Evolutionary conservation across 2,329 filamentous ascomycete species (phyloP).

Genomic region (Parascedosporium putredinis): DNA sequence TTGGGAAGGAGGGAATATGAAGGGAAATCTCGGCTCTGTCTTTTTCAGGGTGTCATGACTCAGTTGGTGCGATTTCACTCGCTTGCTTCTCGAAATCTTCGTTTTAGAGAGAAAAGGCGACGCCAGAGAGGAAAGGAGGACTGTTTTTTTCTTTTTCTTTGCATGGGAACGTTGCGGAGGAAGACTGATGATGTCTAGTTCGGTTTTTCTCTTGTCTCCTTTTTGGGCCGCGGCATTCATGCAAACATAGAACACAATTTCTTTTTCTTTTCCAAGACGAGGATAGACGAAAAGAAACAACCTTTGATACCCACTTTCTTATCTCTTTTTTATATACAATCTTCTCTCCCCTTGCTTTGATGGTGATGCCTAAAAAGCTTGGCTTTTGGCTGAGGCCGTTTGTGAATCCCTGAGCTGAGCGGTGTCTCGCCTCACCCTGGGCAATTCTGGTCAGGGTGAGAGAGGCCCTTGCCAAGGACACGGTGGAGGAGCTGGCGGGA

Average conservation of each 20-base stretch:
- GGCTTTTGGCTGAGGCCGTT: too few relatives aligned
- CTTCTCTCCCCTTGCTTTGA: neutral
- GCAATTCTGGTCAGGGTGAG: too few relatives aligned
- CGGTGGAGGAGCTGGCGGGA: too few relatives aligned
- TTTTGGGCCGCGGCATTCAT: neutral
- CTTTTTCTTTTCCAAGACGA: neutral
- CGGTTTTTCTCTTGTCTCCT: neutral
- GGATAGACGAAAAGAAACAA: constrained; percentile 2
- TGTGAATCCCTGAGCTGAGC: too few relatives aligned
- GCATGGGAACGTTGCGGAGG: neutral
- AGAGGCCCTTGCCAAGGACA: too few relatives aligned
- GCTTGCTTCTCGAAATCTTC: neutral
- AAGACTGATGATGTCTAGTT: too few relatives aligned
- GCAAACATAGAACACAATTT: neutral
- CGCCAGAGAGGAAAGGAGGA: neutral
- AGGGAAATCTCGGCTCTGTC: constrained; percentile 2
- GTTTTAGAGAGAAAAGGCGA: neutral
- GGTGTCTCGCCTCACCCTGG: too few relatives aligned
- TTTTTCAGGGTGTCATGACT: neutral
- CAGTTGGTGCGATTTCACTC: neutral
- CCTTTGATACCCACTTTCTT: constrained; percentile 5
- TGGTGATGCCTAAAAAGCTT: too few relatives aligned
- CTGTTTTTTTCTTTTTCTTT: too few relatives aligned
- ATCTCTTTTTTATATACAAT: neutral
- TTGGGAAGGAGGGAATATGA: neutral